Percentiles rank a stretch among this genome's conserved stretches.
Evolutionary conservation across 1,139 yeast species (phyloP).

Genomic region (Yamadazyma aaseri): DNA sequence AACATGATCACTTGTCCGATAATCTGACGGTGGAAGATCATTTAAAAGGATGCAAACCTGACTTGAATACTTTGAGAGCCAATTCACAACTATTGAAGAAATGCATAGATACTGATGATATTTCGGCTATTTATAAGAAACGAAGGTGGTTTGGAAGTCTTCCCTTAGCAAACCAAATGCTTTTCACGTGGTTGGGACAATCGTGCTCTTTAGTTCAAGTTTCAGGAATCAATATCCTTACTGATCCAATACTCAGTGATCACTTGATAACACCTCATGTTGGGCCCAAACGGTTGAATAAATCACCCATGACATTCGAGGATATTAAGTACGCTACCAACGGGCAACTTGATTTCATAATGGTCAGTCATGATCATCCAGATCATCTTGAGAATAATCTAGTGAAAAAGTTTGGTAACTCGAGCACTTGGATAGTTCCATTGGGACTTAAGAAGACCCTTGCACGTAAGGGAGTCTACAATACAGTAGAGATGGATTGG

Average conservation of each 20-base stretch:
- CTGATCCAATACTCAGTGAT: constrained; percentile 82
- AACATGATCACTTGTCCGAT: constrained; percentile 33
- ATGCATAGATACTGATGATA: constrained; percentile 25
- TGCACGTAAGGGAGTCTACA: constrained; percentile 53
- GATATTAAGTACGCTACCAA: constrained; percentile 57
- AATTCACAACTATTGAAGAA: constrained; percentile 31
- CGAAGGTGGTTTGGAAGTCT: constrained; percentile 4
- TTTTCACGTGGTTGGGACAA: constrained; percentile 92
- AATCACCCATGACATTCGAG: constrained; percentile 63
- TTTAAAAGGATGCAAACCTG: constrained; percentile 61
- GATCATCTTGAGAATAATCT: constrained; percentile 79
- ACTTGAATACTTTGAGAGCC: constrained; percentile 41
- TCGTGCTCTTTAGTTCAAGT: constrained; percentile 77
- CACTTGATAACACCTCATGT: constrained; percentile 58
- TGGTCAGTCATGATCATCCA: constrained; percentile 93
- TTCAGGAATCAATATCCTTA: constrained; percentile 68
- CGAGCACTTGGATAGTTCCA: constrained; percentile 82
- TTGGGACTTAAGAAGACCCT: constrained; percentile 66
- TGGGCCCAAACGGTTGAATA: constrained; percentile 81
- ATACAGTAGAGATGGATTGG: constrained; percentile 81
- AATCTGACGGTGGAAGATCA: constrained; percentile 57
- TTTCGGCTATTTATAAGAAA: constrained; percentile 13
- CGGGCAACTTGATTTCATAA: constrained; percentile 58
- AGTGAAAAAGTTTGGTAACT: constrained; percentile 56
- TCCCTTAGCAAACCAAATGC: constrained; percentile 44